Evolutionary conservation across 169 alveolate species (phyloP), one percentile per base, ranked within the genome.

Genomic region (Haemoproteus tartakovskyi): DNA sequence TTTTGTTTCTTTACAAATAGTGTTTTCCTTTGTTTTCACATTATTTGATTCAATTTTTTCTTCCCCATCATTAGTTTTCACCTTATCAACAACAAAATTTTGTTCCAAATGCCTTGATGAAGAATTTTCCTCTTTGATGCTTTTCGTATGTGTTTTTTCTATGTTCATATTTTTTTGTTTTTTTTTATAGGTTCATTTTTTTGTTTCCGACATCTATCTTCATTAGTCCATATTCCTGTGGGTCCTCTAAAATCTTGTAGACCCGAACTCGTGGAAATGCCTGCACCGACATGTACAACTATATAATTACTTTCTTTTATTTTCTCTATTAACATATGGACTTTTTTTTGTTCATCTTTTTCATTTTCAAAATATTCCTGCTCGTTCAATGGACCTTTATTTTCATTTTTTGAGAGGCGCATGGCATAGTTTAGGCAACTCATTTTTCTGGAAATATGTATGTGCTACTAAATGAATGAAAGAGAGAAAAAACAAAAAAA

Each of bases 211-310:
- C n/a, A n/a, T 22, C 16, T 62, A 57, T 46, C 79, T 79, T 82
- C 87, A 29, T 86, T 78, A 14, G 93, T 88, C 93, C 93, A 88
- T 36, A 88, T 85, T 37, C 93, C 93, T 3, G 91, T 64, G 0
- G 93, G 93, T 1, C 93, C 93, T 21, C 93, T 56, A 79, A 88
- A 88, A 48, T 88, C 93, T 3, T 87, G 91, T 16, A 88, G 79
- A 19, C 93, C 93, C 2, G 90, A 83, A 19, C 90, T 87, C 1
- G 93, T 88, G 6, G 93, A 88, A 26, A 88, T 85, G n/a, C 93
- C 93, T 0, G 93, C 93, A 5, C 93, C 93, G 0, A 88, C 62
- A 64, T 88, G 93, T 6, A 88, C 79, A n/a, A 85, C 84, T 9
- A 88, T 83, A 21, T 50, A 48, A n/a, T 88, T 62, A 43, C 90